Percentiles rank a stretch among this genome's conserved stretches.
Conservation (phyloP, 1,139 yeast genomes). For the Yamadazyma oceani region DNA sequence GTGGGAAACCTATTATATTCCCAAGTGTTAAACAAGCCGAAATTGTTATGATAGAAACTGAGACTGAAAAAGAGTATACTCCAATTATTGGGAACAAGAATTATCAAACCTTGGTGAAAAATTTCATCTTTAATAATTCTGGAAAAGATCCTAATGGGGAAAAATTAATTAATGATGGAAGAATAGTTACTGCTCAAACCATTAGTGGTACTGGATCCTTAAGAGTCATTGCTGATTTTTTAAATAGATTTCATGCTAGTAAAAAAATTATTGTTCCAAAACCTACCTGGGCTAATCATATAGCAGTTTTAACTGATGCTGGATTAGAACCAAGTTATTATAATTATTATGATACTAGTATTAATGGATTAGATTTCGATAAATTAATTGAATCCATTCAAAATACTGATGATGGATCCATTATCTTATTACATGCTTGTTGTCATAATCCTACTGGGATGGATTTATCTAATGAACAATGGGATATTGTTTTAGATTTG, state of each 20-base stretch:
- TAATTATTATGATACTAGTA: conserved; percentile 53
- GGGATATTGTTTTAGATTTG: conserved; percentile 69
- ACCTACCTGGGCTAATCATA: conserved; percentile 80
- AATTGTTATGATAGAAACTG: conserved; percentile 36
- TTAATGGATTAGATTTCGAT: conserved; percentile 54
- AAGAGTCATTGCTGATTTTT: conserved; percentile 55
- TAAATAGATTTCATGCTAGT: conserved; percentile 45
- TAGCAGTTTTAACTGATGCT: conserved; percentile 54
- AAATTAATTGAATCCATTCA: conserved; percentile 45
- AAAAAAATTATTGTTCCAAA: conserved; percentile 57
- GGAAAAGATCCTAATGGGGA: conserved; percentile 49
- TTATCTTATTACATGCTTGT: conserved; percentile 86
- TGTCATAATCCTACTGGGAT: conserved; percentile 99
- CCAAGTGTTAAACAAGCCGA: conserved; percentile 51
- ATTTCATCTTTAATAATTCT: conserved; percentile 52
- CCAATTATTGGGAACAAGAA: conserved; percentile 53
- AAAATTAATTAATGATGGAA: conserved; percentile 44
- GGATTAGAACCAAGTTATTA: conserved; percentile 44
- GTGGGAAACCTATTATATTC: conserved; percentile 49
- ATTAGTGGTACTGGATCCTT: conserved; percentile 62
- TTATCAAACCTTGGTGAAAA: conserved; percentile 49
- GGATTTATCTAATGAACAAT: conserved; percentile 85
- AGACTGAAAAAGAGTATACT: conserved; percentile 58
- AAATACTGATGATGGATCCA: conserved; percentile 50
- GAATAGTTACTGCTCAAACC: conserved; percentile 58